phyloP scores from a whole-genome alignment of 495 filamentous ascomycete genomes.

The Thozetella sp. region DNA sequence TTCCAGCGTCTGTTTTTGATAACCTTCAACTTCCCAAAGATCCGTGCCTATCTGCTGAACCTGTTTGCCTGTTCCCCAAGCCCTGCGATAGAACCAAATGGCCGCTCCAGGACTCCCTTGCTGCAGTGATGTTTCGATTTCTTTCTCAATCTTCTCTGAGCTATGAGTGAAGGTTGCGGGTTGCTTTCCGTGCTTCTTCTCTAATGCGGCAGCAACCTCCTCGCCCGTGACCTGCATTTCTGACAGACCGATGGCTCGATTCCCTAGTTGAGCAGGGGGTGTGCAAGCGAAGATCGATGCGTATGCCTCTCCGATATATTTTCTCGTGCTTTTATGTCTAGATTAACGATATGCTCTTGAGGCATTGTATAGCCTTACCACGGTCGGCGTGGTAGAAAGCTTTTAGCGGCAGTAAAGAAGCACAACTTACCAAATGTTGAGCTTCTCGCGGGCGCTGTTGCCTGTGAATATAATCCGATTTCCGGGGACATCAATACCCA shows the following conservation, averaged over 20 bases:
- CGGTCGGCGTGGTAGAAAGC: no score
- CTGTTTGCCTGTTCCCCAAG: slow-evolving; percentile 15
- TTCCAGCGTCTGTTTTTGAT: slow-evolving; percentile 16
- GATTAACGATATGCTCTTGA: no score
- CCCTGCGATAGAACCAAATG: background rate
- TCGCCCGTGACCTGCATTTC: slow-evolving; percentile 18
- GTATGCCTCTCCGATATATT: slow-evolving; percentile 22
- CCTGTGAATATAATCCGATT: slow-evolving; percentile 22
- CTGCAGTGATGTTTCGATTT: background rate
- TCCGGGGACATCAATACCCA: slow-evolving; percentile 16
- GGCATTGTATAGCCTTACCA: no score
- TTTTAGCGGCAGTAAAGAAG: no score
- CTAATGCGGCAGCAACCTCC: slow-evolving; percentile 15
- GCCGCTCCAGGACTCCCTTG: background rate
- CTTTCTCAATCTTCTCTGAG: slow-evolving; percentile 11
- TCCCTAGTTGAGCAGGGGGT: slow-evolving; percentile 12
- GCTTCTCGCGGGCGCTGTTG: slow-evolving; percentile 20
- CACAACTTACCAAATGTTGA: slow-evolving; percentile 18
- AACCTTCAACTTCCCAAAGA: slow-evolving; percentile 24
- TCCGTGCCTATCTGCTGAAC: slow-evolving; percentile 11
- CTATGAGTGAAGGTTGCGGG: slow-evolving; percentile 19
- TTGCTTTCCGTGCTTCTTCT: slow-evolving; percentile 18
- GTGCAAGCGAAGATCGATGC: slow-evolving; percentile 21
- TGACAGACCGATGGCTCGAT: slow-evolving; percentile 14
- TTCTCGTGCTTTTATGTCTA: slow-evolving; percentile 19